Evolutionary conservation across 208 protist genomes (phyloP), one percentile per base, ranked within the genome.

Genomic region (Naegleria gruberi): DNA sequence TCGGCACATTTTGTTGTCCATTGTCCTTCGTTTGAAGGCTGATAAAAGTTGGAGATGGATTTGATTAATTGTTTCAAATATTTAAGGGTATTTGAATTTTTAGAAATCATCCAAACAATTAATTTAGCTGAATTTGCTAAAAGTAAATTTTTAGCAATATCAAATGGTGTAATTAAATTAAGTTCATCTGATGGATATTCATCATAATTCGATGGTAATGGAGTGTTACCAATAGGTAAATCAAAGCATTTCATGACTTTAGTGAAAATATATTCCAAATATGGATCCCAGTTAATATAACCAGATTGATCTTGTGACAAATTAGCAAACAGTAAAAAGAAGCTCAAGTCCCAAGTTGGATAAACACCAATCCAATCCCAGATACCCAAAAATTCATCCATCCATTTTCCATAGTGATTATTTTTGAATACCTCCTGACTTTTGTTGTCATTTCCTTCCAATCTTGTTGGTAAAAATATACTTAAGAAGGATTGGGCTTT

Each of bases 71-170:
- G 65, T 40, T 90, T 88, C 7, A 88, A 57, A 65, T 26, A 26
- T 26, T 40, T 19, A 0, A 88, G 34, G 6, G 44, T 57, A 30
- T 12, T 47, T 4, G 6, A 26, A 2, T 65, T 43, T 7, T 41
- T 23, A 23, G n/a, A 43, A 40, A 88, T 65, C n/a, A 65, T 65
- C 84, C 84, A 88, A 65, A 88, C 37, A 8, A 88, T 88, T 43
- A 88, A 42, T 23, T 88, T 47, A 30, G 84, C 43, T 0, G n/a
- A 5, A 42, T 88, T 37, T 26, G 45, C 45, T 7, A 88, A 19
- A n/a, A 88, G 4, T 43, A 90, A 90, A 43, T 86, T 90, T n/a
- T 87, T 90, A 42, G 88, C 0, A 65, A 51, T 55, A 4, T 90
- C 88, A 42, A 87, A 87, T 43, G 45, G 26, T 44, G 34, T 42